phyloP scores from a whole-genome alignment of 176 grass and related monocot genomes.

The Bromus sterilis region DNA sequence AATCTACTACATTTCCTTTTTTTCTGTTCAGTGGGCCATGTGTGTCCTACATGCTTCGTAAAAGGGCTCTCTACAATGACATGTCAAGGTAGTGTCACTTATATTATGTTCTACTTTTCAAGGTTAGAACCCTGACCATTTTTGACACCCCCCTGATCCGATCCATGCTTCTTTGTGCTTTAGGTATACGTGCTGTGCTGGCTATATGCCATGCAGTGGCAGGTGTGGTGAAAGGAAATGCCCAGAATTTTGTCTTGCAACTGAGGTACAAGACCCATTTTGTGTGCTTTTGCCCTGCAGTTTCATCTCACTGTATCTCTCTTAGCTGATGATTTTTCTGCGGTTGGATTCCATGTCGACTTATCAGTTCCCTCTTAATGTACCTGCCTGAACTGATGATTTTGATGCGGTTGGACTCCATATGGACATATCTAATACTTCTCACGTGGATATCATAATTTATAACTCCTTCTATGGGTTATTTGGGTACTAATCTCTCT shows the following conservation, averaged over 20 bases:
- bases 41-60: conserved; percentile 96
- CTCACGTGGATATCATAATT: neutral
- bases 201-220: conserved; percentile 93
- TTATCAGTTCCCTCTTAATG: neutral
- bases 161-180: neutral
- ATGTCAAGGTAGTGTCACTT: conserved; percentile 68
- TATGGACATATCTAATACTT: neutral
- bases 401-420: neutral
- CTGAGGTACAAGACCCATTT: conserved; percentile 56
- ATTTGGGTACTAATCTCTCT: neutral
- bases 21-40: conserved; percentile 75
- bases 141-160: neutral
- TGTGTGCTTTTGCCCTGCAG: neutral
- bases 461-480: neutral
- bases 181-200: conserved; percentile 93
- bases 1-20: conserved; percentile 4
- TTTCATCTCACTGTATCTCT: neutral
- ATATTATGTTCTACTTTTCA: neutral
- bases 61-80: conserved; percentile 97
- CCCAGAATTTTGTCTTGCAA: conserved; percentile 90
- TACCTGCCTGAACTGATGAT: neutral
- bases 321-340: neutral
- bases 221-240: conserved; percentile 84
- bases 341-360: neutral
- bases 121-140: neutral